Conservation (phyloP, 257 asterid species). For the Solanum peruvianum region DNA sequence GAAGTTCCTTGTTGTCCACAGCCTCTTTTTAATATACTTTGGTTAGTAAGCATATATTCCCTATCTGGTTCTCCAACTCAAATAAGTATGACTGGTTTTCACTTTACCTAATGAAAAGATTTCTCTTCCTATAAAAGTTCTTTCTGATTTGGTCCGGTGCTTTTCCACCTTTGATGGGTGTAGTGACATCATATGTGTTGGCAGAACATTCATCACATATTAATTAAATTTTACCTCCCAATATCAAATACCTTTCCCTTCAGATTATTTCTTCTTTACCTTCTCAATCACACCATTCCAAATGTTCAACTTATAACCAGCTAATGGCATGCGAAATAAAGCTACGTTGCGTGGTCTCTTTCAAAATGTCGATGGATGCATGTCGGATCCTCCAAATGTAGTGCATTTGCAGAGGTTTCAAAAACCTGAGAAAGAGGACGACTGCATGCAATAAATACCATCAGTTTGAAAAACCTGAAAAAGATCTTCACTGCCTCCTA, state of each 20-base stretch:
- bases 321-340: background rate
- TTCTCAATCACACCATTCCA: background rate
- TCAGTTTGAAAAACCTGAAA: background rate
- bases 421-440: too few species aligned
- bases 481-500: background rate
- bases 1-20: background rate
- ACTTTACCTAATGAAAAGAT: background rate
- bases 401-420: background rate
- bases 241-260: background rate
- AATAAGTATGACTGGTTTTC: background rate
- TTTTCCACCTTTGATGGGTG: background rate
- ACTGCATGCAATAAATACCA: background rate
- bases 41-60: background rate
- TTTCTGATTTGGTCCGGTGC: background rate
- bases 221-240: background rate
- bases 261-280: background rate
- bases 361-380: background rate
- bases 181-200: background rate
- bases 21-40: background rate
- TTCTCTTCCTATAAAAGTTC: background rate
- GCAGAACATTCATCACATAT: background rate
- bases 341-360: background rate
- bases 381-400: background rate
- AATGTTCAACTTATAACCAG: background rate
- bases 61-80: background rate